Conservation (phyloP, 495 filamentous ascomycete genomes). For the Hyaloscypha finlandica region DNA sequence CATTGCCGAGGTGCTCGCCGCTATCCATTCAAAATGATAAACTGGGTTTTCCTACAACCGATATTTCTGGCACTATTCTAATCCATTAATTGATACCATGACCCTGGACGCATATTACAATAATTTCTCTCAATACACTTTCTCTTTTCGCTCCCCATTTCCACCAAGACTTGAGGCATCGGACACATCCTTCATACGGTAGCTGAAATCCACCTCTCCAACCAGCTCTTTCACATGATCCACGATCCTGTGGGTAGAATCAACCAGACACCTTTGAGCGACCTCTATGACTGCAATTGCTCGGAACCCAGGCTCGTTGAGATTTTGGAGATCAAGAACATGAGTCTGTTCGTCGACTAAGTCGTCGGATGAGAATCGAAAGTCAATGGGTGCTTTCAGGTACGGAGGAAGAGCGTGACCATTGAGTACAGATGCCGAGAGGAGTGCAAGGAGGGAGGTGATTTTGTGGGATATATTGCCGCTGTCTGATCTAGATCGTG, state of each 20-base stretch:
- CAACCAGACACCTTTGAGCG: constrained; percentile 68
- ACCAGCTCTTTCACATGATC: constrained; percentile 67
- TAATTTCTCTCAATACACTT: neutral
- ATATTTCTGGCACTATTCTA: neutral
- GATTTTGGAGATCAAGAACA: constrained; percentile 65
- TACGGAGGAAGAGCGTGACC: constrained; percentile 68
- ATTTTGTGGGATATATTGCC: constrained; percentile 52
- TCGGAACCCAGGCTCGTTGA: constrained; percentile 74
- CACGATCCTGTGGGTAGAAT: constrained; percentile 65
- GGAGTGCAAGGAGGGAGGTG: constrained; percentile 67
- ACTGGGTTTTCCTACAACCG: neutral
- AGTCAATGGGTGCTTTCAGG: constrained; percentile 37
- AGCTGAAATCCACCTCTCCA: constrained; percentile 81
- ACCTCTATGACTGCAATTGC: constrained; percentile 83
- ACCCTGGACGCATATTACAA: neutral
- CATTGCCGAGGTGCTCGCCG: neutral
- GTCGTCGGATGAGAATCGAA: neutral
- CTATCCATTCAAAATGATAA: too few relatives aligned
- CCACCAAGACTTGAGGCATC: neutral
- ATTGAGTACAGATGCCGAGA: constrained; percentile 70
- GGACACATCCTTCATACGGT: constrained; percentile 34
- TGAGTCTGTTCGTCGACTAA: constrained; percentile 6
- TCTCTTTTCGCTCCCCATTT: neutral
- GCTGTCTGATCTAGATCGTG: neutral
- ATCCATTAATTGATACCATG: neutral